Percentiles rank a stretch among this genome's conserved stretches.
Evolutionary conservation across 2,329 filamentous ascomycete genomes (phyloP).

Genomic region (Sarocladium oryzae): DNA sequence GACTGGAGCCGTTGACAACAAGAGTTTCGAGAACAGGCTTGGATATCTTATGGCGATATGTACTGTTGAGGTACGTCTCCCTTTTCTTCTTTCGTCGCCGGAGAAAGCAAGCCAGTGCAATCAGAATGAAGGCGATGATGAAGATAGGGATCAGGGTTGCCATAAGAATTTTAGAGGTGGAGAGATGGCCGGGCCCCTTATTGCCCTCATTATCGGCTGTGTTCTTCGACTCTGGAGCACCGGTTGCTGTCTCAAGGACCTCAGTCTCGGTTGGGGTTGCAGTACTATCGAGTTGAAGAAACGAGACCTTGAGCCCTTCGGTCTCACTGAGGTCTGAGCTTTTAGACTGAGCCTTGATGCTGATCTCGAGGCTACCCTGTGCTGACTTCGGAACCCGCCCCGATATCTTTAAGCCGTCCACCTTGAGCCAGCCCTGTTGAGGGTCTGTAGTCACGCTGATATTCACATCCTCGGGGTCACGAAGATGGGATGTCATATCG

Average conservation of each 20-base stretch:
- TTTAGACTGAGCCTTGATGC: constrained; percentile 27
- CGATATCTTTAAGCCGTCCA: constrained; percentile 30
- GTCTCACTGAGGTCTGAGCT: constrained; percentile 28
- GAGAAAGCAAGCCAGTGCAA: constrained; percentile 27
- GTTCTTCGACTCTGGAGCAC: constrained; percentile 16
- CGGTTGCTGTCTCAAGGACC: constrained; percentile 16
- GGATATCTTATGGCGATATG: constrained; percentile 26
- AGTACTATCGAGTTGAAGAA: constrained; percentile 23
- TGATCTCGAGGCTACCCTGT: constrained; percentile 23
- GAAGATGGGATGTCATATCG: constrained; percentile 36
- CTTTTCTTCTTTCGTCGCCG: constrained; percentile 24
- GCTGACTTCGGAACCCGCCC: constrained; percentile 33
- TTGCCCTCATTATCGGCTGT: constrained; percentile 11
- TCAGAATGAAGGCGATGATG: constrained; percentile 24
- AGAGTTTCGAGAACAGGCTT: constrained; percentile 23
- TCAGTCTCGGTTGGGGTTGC: constrained; percentile 14
- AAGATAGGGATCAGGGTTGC: constrained; percentile 39
- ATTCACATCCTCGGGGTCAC: constrained; percentile 30
- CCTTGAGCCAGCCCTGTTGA: constrained; percentile 35
- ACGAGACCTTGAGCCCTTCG: constrained; percentile 28
- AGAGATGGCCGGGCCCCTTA: constrained; percentile 17
- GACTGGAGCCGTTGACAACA: constrained; percentile 19
- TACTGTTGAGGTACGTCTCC: constrained; percentile 22
- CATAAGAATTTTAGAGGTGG: constrained; percentile 30
- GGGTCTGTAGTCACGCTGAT: constrained; percentile 31